Evolutionary conservation across 148 eudicot species (phyloP).

Genomic region (Silene conica): DNA sequence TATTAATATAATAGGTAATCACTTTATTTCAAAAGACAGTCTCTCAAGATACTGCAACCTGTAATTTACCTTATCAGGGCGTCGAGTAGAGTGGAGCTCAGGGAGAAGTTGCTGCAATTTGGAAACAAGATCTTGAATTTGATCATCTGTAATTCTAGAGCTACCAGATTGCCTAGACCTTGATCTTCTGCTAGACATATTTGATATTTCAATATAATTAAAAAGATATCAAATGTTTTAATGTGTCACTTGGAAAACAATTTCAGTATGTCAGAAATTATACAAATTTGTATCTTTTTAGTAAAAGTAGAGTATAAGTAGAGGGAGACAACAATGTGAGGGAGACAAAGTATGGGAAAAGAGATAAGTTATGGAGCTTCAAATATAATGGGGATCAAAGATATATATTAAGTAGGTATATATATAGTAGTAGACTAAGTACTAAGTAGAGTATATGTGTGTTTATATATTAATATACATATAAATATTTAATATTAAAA

Average conservation of each 20-base stretch:
- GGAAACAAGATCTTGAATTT: constrained; percentile 61
- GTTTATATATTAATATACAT: no score
- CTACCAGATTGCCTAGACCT: constrained; percentile 46
- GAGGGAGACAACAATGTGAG: background rate
- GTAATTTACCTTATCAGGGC: constrained; percentile 54
- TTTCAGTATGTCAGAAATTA: background rate
- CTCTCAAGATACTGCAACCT: no score
- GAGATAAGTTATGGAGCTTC: constrained; percentile 27
- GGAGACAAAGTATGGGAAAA: constrained; percentile 35
- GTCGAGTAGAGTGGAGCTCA: constrained; percentile 45
- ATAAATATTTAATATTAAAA: no score
- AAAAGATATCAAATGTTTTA: background rate
- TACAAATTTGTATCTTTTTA: no score
- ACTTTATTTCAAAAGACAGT: no score
- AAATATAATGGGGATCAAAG: constrained; percentile 11
- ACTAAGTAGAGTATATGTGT: background rate
- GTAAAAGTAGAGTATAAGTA: no score
- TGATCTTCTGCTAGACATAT: constrained; percentile 58
- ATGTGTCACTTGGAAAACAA: background rate
- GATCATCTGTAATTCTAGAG: constrained; percentile 52
- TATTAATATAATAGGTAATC: no score
- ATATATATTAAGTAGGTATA: background rate
- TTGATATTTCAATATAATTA: constrained; percentile 20
- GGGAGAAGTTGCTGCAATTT: constrained; percentile 77
- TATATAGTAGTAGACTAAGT: background rate